Evolutionary conservation across 2,329 filamentous ascomycete species (phyloP).

Genomic region (Calonectria pteridis): DNA sequence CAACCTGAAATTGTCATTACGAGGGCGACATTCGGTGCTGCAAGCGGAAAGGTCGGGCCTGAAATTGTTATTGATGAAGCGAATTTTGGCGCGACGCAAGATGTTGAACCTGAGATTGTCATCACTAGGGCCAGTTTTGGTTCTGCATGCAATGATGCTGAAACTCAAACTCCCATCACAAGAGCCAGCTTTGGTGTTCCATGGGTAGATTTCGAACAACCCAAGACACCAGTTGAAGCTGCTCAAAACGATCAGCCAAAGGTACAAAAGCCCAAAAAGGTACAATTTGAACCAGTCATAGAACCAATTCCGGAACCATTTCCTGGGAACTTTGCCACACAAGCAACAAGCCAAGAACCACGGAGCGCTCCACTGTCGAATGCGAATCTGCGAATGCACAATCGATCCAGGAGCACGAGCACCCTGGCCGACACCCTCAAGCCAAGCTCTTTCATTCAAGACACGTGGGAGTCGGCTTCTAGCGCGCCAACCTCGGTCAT

Average conservation of each 20-base stretch:
- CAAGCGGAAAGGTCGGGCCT: neutral
- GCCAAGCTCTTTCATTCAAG: neutral
- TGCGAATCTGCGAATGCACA: neutral
- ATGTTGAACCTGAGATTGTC: neutral
- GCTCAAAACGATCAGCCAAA: neutral
- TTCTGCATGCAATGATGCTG: neutral
- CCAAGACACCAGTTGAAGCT: neutral
- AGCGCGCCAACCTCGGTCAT: neutral
- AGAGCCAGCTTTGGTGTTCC: neutral
- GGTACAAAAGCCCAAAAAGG: neutral
- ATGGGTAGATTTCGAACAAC: neutral
- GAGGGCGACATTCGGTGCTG: neutral
- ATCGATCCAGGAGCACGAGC: neutral
- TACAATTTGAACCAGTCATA: neutral
- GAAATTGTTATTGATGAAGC: neutral
- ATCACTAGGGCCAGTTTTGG: neutral
- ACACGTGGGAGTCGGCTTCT: neutral
- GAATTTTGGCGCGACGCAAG: no score
- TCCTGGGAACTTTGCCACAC: neutral
- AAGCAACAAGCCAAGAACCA: neutral
- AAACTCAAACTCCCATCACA: neutral
- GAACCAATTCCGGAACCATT: neutral
- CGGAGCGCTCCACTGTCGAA: neutral
- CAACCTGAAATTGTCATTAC: neutral
- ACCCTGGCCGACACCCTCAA: neutral